Evolutionary conservation across 2,329 filamentous ascomycete species (phyloP), one percentile per base, ranked within the genome.

Genomic region (Elsinoe perseae): DNA sequence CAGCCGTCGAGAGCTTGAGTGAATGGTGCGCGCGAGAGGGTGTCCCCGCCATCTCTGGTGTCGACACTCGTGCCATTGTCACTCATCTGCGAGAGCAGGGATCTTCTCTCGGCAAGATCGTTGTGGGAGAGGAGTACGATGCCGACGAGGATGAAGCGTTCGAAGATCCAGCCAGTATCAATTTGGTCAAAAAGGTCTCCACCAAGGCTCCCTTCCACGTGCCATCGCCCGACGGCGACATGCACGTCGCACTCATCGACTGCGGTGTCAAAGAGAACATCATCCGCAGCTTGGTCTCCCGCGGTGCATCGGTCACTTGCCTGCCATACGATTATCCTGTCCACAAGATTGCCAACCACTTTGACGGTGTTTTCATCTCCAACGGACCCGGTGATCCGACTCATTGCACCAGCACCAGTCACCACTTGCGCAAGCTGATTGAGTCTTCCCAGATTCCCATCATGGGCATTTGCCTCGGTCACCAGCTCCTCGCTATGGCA

Each of bases 191-290:
- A 73, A 88, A 88, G 66, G 93, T 98, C 64, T 95, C 88, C 79
- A 98, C 93, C 73, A 98, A 98, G 79, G 88, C 91, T 61, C 93
- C 93, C 40, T 98, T 97, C 78, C 89, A 97, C 66, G 87, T 97
- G 62, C 86, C 88, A 71, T 90, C 91, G 53, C 82, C 84, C 28
- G 82, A 86, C 63, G 89, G 92, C 61, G 83, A 86, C 67, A 85
- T 89, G 71, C 93, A 98, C 75, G 83, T 98, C 64, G 93, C 92
- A 58, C 81, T 98, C 64, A 86, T 98, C 69, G 93, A 98, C 75
- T 98, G 93, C 68, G 93, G 93, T 78, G 93, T 97, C 64, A 98
- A 98, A 82, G 93, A 98, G 82, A 98, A 98, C 78, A 98, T 98
- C 66, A 84, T 98, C 59, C 89, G 93, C 68, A 95, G 88, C 71